A percentile compares a stretch with the other conserved stretches of the same genome.
phyloP scores from a whole-genome alignment of 768 basidiomycete species.

The Mycena crocata region DNA sequence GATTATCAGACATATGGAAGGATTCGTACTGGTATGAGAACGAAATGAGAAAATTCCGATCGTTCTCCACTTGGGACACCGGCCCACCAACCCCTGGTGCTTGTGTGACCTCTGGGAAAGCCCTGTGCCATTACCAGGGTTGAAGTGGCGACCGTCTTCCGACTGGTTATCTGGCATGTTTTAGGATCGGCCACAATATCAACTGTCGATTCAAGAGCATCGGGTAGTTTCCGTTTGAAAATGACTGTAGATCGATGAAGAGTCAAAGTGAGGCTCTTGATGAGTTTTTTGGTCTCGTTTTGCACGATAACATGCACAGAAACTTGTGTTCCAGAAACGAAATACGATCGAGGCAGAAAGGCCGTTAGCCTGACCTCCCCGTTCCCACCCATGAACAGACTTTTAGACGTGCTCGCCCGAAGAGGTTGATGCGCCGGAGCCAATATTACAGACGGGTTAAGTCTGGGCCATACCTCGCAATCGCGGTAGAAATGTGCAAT shows the following conservation, averaged over 20 bases:
- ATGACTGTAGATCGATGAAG: slow-evolving; percentile 75
- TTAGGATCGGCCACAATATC: slow-evolving; percentile 57
- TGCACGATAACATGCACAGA: slow-evolving; percentile 71
- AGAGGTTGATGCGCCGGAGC: slow-evolving; percentile 70
- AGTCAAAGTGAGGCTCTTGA: slow-evolving; percentile 73
- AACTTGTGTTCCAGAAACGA: slow-evolving; percentile 87
- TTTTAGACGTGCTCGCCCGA: slow-evolving; percentile 64
- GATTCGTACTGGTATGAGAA: slow-evolving; percentile 80
- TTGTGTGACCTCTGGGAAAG: slow-evolving; percentile 75
- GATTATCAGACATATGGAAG: slow-evolving; percentile 2
- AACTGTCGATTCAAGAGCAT: slow-evolving; percentile 46
- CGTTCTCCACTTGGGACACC: slow-evolving; percentile 76
- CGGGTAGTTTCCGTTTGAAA: slow-evolving; percentile 63
- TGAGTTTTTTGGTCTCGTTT: slow-evolving; percentile 75
- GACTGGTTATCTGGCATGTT: slow-evolving; percentile 70
- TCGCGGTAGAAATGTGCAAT: slow-evolving; percentile 92
- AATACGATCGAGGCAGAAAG: slow-evolving; percentile 74
- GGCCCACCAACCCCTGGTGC: slow-evolving; percentile 91
- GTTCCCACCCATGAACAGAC: slow-evolving; percentile 70
- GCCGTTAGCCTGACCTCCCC: slow-evolving; percentile 76
- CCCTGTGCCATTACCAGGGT: slow-evolving; percentile 74
- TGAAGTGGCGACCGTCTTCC: slow-evolving; percentile 74
- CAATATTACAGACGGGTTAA: slow-evolving; percentile 72
- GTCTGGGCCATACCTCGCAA: slow-evolving; percentile 82
- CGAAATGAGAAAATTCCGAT: slow-evolving; percentile 72